Conservation (phyloP, 1,284 basidiomycete genomes). For the Microbotryum silenes-acaulis region DNA sequence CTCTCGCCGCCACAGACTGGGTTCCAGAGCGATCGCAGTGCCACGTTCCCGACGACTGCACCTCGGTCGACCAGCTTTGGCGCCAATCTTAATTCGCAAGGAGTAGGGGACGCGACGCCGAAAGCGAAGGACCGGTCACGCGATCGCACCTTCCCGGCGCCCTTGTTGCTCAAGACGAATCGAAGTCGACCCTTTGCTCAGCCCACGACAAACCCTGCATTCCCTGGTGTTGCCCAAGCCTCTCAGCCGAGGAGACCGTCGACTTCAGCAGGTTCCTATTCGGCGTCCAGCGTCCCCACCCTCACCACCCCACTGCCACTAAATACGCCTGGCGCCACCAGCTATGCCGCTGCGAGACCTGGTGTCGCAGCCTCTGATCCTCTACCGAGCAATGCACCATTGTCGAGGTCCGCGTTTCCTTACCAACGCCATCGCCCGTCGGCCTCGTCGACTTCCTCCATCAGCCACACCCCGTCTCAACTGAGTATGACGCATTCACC, state of each 20-base stretch:
- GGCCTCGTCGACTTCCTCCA: conserved; percentile 24
- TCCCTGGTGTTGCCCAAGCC: not conserved
- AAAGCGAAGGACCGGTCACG: not conserved
- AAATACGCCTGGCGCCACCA: not conserved
- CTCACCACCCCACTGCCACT: too few species aligned
- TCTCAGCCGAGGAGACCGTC: not conserved
- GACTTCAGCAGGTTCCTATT: too few species aligned
- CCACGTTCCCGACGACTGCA: not conserved
- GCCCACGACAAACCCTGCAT: not conserved
- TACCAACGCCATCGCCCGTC: conserved; percentile 22
- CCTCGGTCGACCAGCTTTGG: conserved; percentile 1
- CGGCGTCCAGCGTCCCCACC: too few species aligned
- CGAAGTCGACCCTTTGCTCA: not conserved
- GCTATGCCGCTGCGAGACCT: conserved; percentile 1
- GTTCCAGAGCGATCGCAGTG: too few species aligned
- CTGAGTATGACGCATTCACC: not conserved
- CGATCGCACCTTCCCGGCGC: conserved; percentile 25
- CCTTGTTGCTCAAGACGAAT: conserved; percentile 18
- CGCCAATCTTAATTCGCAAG: not conserved
- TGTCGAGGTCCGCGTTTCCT: not conserved
- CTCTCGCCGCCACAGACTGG: conserved; percentile 14
- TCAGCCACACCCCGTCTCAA: conserved; percentile 13
- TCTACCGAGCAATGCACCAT: too few species aligned
- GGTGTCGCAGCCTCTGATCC: too few species aligned
- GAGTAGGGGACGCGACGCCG: not conserved